Evolutionary conservation across 192 early-diverging fungal genomes (phyloP).

Genomic region (Backusella westeae): DNA sequence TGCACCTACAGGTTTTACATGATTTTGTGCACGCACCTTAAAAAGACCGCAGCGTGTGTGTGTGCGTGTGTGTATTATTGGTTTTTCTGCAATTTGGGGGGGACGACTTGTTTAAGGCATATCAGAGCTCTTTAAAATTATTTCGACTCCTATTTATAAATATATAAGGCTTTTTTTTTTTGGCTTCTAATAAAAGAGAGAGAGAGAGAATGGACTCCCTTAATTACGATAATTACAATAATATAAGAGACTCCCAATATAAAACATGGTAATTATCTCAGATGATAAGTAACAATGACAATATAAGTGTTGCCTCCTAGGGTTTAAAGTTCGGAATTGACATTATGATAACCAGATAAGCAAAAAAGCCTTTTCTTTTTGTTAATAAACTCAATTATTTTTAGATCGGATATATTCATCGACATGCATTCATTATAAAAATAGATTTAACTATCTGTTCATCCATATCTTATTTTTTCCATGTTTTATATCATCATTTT

Average conservation of each 20-base stretch:
- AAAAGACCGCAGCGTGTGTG: not conserved
- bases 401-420: constrained; percentile 3
- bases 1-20: not conserved
- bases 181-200: not conserved
- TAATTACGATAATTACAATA: not conserved
- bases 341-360: not conserved
- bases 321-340: not conserved
- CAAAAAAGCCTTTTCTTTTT: not conserved
- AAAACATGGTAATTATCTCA: not conserved
- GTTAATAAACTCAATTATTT: not conserved
- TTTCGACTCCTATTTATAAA: not conserved
- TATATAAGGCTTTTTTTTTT: not conserved
- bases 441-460: not conserved
- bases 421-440: not conserved
- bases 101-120: not conserved
- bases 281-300: not conserved
- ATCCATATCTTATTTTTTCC: too few species aligned
- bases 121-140: not conserved
- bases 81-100: not conserved
- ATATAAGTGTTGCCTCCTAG: not conserved
- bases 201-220: not conserved
- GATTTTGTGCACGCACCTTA: not conserved
- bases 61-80: not conserved
- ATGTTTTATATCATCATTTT: not conserved
- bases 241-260: not conserved